Evolutionary conservation across 495 filamentous ascomycete genomes (phyloP).

Genomic region (Podospora sp.): DNA sequence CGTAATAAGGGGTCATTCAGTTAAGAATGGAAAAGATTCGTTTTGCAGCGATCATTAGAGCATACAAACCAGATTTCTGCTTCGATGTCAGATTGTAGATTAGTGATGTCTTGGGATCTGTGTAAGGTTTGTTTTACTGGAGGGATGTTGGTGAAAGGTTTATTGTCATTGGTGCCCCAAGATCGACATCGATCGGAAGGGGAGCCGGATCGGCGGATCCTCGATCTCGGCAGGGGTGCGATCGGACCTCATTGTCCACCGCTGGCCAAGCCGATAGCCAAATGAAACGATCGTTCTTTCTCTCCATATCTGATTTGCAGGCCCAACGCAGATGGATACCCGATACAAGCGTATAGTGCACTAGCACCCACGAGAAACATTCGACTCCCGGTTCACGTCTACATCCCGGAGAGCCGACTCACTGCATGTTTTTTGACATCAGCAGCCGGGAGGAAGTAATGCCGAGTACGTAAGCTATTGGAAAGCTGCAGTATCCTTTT

Average conservation of each 20-base stretch:
- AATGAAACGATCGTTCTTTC: neutral
- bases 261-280: neutral
- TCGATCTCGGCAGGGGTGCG: neutral
- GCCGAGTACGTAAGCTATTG: no score
- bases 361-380: no score
- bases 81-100: no score
- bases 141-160: neutral
- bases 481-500: no score
- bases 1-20: constrained; percentile 31
- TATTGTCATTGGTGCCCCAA: neutral
- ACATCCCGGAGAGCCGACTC: no score
- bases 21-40: constrained; percentile 28
- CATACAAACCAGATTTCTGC: no score
- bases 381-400: no score
- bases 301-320: no score
- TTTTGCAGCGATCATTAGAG: neutral
- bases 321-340: no score
- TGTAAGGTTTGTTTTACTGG: neutral
- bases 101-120: neutral
- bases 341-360: no score
- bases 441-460: no score
- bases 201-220: neutral
- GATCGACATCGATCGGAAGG: neutral
- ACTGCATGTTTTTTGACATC: no score
- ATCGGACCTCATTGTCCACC: neutral